Base-by-base conservation (phyloP, 306 rosid genomes). In the Purshia tridentata region DNA sequence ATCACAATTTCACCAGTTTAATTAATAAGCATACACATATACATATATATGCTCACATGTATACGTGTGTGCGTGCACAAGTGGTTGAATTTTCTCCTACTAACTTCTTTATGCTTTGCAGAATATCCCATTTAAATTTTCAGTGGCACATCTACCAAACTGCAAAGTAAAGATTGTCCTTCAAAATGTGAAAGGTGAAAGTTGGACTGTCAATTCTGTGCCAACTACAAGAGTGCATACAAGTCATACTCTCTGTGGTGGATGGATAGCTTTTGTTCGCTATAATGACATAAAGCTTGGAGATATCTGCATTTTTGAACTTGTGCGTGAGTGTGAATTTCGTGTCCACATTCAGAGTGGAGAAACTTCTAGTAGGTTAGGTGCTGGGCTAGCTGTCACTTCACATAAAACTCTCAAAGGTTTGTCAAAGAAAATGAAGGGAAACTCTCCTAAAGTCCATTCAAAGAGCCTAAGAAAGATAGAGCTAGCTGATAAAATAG, bases 261-360 rank as follows among this genome's bases (percentile, higher is more conserved):
- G 98, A 76, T 93, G 97, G 98, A 83, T 90, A 90, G 96, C 96
- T 46, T 93, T 93, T 86, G 96, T 93, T 62, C 97, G 98, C 55
- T 84, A 81, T 61, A 93, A 93, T 79, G 88, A 81, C 82, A 73
- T 93, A 74, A 85, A 81, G 72, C 69, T 90, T 65, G 98, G 98
- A 69, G 98, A 93, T 80, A 74, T 90, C 61, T 93, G 98, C 81
- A 77, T 87, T 77, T 93, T 93, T 80, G 98, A 93, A 84, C 93
- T 93, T 59, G 80, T 90, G 12, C 86, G 75, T 11, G 90, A 90
- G 78, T 86, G 91, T 87, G 98, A 90, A 81, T 89, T 93, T 80
- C 87, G 81, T 42, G 92, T 93, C 71, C 87, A 65, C 56, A 81
- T 90, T 46, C 98, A 83, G 58, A 83, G 54, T 73, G 97, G 80